A percentile compares a stretch with the other conserved stretches of the same genome.
These are phyloP conservation scores for Pythium myriotylum DNA, from an alignment of 352 stramenopile species.

Conservation along the genomic window DNA sequence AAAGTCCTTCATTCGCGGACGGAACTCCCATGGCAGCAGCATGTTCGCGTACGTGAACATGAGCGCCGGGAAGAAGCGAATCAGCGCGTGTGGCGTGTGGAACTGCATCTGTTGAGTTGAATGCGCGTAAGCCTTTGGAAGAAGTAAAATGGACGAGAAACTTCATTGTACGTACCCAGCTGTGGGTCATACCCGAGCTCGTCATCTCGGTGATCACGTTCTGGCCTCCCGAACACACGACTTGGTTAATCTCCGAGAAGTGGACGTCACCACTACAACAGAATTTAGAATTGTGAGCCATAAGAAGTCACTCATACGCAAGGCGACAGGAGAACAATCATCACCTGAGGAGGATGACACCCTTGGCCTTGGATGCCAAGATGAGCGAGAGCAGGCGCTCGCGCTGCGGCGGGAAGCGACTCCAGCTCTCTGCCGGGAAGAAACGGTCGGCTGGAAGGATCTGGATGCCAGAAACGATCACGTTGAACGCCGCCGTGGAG, in stretches of 20 bases:
- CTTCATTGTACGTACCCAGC: constrained; percentile 64
- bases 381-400: constrained; percentile 87
- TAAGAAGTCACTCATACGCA: constrained; percentile 3
- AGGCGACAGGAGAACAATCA: no score
- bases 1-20: constrained; percentile 56
- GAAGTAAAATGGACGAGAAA: no score
- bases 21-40: constrained; percentile 81
- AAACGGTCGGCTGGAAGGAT: constrained; percentile 83
- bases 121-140: no score
- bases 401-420: constrained; percentile 80
- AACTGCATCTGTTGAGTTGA: constrained; percentile 62
- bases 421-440: constrained; percentile 88
- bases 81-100: constrained; percentile 50
- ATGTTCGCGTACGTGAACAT: constrained; percentile 76
- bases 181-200: constrained; percentile 94
- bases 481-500: constrained; percentile 89
- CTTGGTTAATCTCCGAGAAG: constrained; percentile 92
- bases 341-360: constrained; percentile 90
- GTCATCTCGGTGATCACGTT: constrained; percentile 87
- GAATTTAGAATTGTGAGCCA: constrained; percentile 16
- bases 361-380: constrained; percentile 77
- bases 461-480: constrained; percentile 93
- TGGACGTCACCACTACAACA: constrained; percentile 89
- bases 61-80: constrained; percentile 58
- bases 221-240: constrained; percentile 77